A percentile compares a stretch with the other conserved stretches of the same genome.
phyloP scores from a whole-genome alignment of 1,284 basidiomycete genomes.

The Sporisorium iseilematis-ciliati region DNA sequence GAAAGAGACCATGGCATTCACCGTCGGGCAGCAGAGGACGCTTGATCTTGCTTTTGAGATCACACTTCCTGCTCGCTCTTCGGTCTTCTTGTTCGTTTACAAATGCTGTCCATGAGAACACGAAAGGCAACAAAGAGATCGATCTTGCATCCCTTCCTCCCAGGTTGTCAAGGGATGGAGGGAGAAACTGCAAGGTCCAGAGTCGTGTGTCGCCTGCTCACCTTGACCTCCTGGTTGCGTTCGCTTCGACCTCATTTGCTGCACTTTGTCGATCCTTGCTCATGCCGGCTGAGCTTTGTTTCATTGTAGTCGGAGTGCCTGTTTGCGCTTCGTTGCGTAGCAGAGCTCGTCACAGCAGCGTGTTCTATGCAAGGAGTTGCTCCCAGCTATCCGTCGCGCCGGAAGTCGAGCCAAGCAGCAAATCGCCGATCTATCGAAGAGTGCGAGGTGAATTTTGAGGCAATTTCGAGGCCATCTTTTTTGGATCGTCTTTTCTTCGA shows the following conservation, averaged over 20 bases:
- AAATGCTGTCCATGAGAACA: neutral
- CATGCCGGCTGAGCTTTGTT: slow-evolving; percentile 9
- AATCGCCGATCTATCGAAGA: no score
- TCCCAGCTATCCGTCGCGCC: neutral
- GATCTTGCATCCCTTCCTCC: neutral
- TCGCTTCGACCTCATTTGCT: slow-evolving; percentile 5
- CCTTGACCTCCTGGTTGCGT: neutral
- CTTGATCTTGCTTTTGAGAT: neutral
- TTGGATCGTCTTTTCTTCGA: no score
- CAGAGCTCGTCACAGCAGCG: neutral
- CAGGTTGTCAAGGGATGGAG: neutral
- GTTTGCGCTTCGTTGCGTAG: neutral
- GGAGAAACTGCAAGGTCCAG: neutral
- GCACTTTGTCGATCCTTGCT: slow-evolving; percentile 33
- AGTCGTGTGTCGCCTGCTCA: neutral
- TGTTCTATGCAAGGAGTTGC: slow-evolving; percentile 40
- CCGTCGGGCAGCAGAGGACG: neutral
- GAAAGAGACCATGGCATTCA: slow-evolving; percentile 2
- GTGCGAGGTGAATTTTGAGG: no score
- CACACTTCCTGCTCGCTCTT: neutral
- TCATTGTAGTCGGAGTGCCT: neutral
- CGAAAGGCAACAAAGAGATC: neutral
- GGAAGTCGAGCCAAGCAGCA: neutral
- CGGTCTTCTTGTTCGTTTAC: neutral
- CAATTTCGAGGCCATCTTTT: no score